Evolutionary conservation across 345 rosid genomes (phyloP), one percentile per base, ranked within the genome.

Genomic region (Turritis glabra): DNA sequence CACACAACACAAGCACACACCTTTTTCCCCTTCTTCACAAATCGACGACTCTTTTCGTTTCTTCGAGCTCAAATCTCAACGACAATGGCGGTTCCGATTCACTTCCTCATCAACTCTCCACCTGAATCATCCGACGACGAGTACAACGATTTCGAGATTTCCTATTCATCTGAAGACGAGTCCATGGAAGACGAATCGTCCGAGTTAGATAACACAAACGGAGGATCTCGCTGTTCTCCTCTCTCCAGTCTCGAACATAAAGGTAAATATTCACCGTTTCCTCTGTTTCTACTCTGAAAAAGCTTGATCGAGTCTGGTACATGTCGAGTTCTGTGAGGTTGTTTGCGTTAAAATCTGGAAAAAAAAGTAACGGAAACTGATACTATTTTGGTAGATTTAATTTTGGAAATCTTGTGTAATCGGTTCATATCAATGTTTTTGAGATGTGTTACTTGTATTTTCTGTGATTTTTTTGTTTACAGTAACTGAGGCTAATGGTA

Each of bases 101-200:
- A 60, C 32, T 64, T 18, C 29, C 60, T 50, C 51, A 23, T 37
- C 30, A 48, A 71, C 51, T 22, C 52, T 44, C 66, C 50, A 40
- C 66, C 4, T 25, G 76, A 50, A 17, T 47, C 75, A 47, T 48
- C 75, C 15, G 67, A 71, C 14, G 68, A 72, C 18, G 75, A 71
- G n/a, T 48, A 4, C 48, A 58, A 17, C 67, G 67, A 33, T 7
- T 22, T 26, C 9, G 75, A 71, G 0, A 4, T 10, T 8, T 18
- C 4, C 7, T 19, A 14, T 2, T 55, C 74, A 70, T 70, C 66
- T 44, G 74, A 58, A 35, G 67, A 57, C 58, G 74, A 71, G 8
- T 71, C 75, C 29, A 48, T 71, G 75, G 75, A 48, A 48, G 58
- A 32, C 4, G 70, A 65, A 65, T 11, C 57, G 5, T 21, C 64